Percentiles rank a stretch among this genome's conserved stretches.
Conservation (phyloP, 345 rosid genomes). For the Laguncularia racemosa region DNA sequence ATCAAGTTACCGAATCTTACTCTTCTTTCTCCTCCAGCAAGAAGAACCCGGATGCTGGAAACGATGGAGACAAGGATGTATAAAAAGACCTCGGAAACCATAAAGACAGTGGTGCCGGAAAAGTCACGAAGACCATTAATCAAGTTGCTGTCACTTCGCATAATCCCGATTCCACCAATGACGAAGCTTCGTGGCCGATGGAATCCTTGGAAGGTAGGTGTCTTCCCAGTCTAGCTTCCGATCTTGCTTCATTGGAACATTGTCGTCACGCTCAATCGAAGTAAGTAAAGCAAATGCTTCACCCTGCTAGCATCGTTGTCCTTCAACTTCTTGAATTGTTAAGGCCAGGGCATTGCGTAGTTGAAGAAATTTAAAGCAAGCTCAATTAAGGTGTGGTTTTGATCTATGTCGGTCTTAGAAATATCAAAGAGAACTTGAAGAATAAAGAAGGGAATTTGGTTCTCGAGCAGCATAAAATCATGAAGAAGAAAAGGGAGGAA, state of each 20-base stretch:
- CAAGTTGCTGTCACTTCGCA: no score
- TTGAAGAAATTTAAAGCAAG: slow-evolving; percentile 36
- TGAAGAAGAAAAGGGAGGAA: slow-evolving; percentile 24
- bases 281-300: slow-evolving; percentile 38
- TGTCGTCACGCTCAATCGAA: slow-evolving; percentile 33
- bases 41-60: no score
- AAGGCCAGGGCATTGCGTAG: slow-evolving; percentile 15
- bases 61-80: no score
- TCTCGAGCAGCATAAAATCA: slow-evolving; percentile 43
- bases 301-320: slow-evolving; percentile 8
- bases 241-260: background rate
- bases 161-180: no score
- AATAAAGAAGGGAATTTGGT: slow-evolving; percentile 44
- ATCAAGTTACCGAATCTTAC: no score
- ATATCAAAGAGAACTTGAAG: slow-evolving; percentile 24
- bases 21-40: no score
- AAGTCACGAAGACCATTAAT: no score
- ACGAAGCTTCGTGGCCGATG: slow-evolving; percentile 37
- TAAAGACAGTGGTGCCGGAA: no score
- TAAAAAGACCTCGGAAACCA: no score
- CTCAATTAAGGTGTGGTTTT: slow-evolving; percentile 9
- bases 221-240: background rate
- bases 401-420: slow-evolving; percentile 3
- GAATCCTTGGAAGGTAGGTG: background rate
- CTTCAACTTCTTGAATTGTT: slow-evolving; percentile 6